Conservation (phyloP, 2,329 filamentous ascomycete genomes). For the Metarhizium rileyi region DNA sequence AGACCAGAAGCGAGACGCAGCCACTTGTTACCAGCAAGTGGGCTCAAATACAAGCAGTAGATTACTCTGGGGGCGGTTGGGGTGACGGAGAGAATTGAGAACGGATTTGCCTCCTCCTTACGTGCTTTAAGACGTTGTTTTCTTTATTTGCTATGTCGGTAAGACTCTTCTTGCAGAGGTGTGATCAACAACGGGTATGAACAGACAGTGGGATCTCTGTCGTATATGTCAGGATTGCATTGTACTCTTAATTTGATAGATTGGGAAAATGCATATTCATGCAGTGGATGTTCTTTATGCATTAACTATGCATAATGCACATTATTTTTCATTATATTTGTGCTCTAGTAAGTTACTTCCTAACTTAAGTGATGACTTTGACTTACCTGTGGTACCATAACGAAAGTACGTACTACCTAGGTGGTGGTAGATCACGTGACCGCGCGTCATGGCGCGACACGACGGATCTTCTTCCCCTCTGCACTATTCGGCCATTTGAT, state of each 20-base stretch:
- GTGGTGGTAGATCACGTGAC: conserved; percentile 17
- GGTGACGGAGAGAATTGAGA: conserved; percentile 11
- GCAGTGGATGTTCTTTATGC: too few relatives aligned
- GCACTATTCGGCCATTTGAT: too few relatives aligned
- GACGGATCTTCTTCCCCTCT: conserved; percentile 2
- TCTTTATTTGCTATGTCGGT: neutral
- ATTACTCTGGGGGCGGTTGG: conserved; percentile 21
- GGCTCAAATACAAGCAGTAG: conserved; percentile 14
- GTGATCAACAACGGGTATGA: too few relatives aligned
- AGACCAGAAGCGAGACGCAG: neutral
- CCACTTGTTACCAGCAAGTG: conserved; percentile 9
- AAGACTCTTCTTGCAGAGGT: too few relatives aligned
- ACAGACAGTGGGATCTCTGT: too few relatives aligned
- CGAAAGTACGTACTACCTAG: too few relatives aligned
- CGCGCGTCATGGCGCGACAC: conserved; percentile 16
- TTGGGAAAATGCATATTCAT: too few relatives aligned
- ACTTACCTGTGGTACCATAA: too few relatives aligned
- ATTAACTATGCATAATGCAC: too few relatives aligned
- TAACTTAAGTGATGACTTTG: neutral
- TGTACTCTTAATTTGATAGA: too few relatives aligned
- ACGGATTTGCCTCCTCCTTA: neutral
- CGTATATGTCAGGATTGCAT: too few relatives aligned
- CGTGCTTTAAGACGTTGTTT: neutral
- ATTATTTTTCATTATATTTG: too few relatives aligned
- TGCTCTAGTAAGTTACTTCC: neutral